Evolutionary conservation across 1,139 yeast species (phyloP), one percentile per base, ranked within the genome.

Genomic region (Suhomyces atakaporum): DNA sequence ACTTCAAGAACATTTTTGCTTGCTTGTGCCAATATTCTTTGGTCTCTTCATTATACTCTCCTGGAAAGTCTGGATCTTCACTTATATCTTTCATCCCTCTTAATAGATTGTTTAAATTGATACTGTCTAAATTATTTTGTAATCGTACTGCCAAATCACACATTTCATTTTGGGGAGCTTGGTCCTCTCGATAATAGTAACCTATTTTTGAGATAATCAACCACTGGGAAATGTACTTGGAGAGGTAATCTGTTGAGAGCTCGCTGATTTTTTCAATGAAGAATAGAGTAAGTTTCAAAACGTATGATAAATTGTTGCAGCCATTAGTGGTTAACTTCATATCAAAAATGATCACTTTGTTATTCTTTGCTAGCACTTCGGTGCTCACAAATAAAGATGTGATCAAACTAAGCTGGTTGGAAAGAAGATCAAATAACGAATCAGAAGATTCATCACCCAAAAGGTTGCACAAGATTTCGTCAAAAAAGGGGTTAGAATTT

Each of bases 391-490:
- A 49, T 2, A 76, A 53, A 1, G 58, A 53, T 1, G 62, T 55
- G 5, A 70, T 58, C 38, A 58, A 64, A 12, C 62, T 48, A 11
- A 38, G 34, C 26, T 35, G 29, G 12, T 43, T 55, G 4, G 47
- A 36, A 14, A 73, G 58, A 37, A 44, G 58, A 33, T 60, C 54
- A 46, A 66, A 67, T 24, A 69, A 57, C 0, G 87, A 75, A 0
- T 71, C 72, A 2, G 48, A 38, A 2, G 63, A 57, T 56, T 84
- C 90, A 50, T 79, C 83, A 1, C 90, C 90, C 29, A 82, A 56
- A 0, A 81, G 34, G 35, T 73, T 74, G 36, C 79, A 66, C 84
- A 85, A 81, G 5, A 70, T 56, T 11, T 58, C 58, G 16, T 62
- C 58, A 31, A 62, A 69, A 16, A 67, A 56, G 6, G 13, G 38